These are phyloP conservation scores for Ganoderma boninense DNA, from an alignment of 1,284 basidiomycete genomes.

Conservation along the genomic window DNA sequence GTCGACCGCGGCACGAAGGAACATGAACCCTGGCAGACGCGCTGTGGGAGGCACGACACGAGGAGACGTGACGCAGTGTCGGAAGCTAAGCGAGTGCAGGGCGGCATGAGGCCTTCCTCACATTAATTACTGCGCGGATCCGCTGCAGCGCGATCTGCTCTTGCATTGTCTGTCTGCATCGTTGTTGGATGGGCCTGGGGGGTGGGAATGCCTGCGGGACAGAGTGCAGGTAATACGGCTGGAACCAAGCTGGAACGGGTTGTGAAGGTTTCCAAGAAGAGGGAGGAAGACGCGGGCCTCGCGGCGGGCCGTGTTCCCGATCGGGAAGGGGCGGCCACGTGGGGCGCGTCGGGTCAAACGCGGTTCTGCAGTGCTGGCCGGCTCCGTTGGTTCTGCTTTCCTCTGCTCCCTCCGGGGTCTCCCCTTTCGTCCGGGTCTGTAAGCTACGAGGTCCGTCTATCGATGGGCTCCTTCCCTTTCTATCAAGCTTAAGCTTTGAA, in stretches of 20 bases:
- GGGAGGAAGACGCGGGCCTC: not conserved
- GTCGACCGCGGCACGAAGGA: not conserved
- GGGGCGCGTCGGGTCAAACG: not conserved
- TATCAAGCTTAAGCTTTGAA: not conserved
- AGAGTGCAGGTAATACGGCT: not conserved
- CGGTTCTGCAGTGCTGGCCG: not conserved
- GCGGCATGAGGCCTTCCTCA: conserved; percentile 23
- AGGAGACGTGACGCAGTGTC: conserved; percentile 21
- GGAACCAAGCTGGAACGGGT: not conserved
- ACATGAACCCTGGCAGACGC: not conserved
- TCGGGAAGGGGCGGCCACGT: not conserved
- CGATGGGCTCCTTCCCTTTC: not conserved
- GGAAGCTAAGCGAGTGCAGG: conserved; percentile 17
- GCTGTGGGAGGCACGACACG: conserved; percentile 19
- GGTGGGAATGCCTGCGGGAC: not conserved
- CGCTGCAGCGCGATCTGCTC: conserved; percentile 2
- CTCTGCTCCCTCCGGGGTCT: conserved; percentile 9
- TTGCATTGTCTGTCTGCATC: not conserved
- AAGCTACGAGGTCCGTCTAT: not conserved
- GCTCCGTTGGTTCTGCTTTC: not conserved
- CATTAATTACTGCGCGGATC: conserved; percentile 2
- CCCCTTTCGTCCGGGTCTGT: conserved; percentile 1
- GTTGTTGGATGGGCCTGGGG: not conserved
- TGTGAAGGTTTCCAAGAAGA: not conserved
- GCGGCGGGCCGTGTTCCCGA: conserved; percentile 6